Base-by-base conservation (phyloP, 169 alveolate species). In the Plasmodium gaboni region DNA sequence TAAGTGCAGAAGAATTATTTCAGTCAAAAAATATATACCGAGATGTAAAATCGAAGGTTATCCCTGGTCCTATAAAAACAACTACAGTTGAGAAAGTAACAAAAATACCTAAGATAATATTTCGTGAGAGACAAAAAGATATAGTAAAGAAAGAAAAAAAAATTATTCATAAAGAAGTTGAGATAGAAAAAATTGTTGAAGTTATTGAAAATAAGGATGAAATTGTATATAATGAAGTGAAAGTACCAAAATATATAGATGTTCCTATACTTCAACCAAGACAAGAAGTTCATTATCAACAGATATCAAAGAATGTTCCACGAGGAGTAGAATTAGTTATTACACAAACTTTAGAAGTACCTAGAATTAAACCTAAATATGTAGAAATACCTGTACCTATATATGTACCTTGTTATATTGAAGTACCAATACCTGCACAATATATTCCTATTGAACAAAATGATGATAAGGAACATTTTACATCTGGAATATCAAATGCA, bases 381-480 rank as follows among this genome's bases (percentile, higher is more conserved):
- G 89, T 76, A 2, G 89, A 76, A 76, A 44, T 76, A 8, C 89
- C 72, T 53, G 89, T 76, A 24, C 89, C 89, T 42, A 76, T 76
- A 46, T 76, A 76, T 24, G 78, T 65, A 1, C 89, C 89, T 2
- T 63, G 73, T 28, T 76, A 76, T 64, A 44, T 76, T n/a, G 89
- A 76, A 76, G 89, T 76, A 8, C 89, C 89, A 22, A 76, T 76
- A 48, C 89, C 89, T 19, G 53, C 46, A 48, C 89, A 76, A 22
- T 76, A 64, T n/a, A 76, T 76, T n/a, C 89, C 89, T 6, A 50
- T 63, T 12, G 61, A 50, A 1, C 51, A 76, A 50, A 44, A 68
- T 26, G 89, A 57, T 12, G 26, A 51, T 9, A 76, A 64, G 53
- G 78, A 76, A 1, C 68, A 76, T 63, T 76, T 76, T 28, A 63